These are phyloP conservation scores for Wilcoxina mikolae DNA, from an alignment of 495 filamentous ascomycete species.

Conservation along the genomic window DNA sequence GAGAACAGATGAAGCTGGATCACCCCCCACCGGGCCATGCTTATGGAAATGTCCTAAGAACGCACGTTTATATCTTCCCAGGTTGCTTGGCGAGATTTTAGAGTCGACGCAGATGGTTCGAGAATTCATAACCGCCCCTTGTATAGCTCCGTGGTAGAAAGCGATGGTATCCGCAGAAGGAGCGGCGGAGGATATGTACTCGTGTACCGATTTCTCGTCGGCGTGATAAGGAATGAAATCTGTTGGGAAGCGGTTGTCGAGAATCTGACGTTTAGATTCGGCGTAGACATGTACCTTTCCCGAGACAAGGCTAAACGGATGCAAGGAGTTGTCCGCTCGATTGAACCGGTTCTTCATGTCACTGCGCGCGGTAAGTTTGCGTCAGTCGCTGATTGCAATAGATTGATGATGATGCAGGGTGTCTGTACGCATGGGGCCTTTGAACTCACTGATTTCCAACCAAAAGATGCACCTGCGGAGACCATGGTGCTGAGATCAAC, in stretches of 20 bases:
- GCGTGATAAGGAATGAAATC: slow-evolving; percentile 3
- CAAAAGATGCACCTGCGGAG: slow-evolving; percentile 4
- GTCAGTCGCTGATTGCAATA: neutral
- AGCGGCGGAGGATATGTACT: neutral
- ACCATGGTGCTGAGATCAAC: neutral
- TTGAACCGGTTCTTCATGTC: slow-evolving; percentile 7
- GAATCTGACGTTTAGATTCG: neutral
- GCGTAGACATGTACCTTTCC: slow-evolving; percentile 1
- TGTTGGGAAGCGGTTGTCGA: neutral
- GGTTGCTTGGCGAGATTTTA: neutral
- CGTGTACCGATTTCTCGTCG: neutral
- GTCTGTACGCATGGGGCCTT: neutral
- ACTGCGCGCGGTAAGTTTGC: slow-evolving; percentile 8
- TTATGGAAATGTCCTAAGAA: slow-evolving; percentile 8
- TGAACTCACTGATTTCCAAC: slow-evolving; percentile 9
- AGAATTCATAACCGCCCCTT: slow-evolving; percentile 1
- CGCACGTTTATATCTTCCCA: neutral
- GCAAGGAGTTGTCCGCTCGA: slow-evolving; percentile 3
- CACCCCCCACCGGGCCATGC: neutral
- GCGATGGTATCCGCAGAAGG: neutral
- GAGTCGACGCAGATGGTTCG: neutral
- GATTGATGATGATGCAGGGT: neutral
- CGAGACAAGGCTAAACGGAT: slow-evolving; percentile 1
- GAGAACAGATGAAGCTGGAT: neutral
- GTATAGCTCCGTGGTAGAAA: slow-evolving; percentile 5